Evolutionary conservation across 2,329 filamentous ascomycete genomes (phyloP).

Genomic region (Chaetoscypha palmicola): DNA sequence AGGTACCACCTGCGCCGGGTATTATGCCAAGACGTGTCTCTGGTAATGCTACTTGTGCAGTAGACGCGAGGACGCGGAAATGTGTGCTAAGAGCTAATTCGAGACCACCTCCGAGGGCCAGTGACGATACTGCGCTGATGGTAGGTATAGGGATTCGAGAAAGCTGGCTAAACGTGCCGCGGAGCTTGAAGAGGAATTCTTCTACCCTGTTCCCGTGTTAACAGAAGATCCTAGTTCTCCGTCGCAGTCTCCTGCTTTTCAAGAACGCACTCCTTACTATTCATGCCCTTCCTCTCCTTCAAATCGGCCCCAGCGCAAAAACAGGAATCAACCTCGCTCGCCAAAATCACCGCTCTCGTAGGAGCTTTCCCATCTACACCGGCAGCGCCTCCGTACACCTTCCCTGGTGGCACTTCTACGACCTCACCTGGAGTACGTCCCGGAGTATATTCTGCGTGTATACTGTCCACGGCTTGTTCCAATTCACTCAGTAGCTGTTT

Average conservation of each 20-base stretch:
- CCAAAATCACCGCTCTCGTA: slow-evolving; percentile 76
- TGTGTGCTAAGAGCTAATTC: slow-evolving; percentile 87
- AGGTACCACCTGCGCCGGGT: slow-evolving; percentile 88
- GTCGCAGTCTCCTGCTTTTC: too few relatives aligned
- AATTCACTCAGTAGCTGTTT: slow-evolving; percentile 66
- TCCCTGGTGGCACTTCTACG: slow-evolving; percentile 40
- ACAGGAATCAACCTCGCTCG: slow-evolving; percentile 74
- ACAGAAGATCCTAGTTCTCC: background rate
- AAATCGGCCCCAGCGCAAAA: slow-evolving; percentile 95
- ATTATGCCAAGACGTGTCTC: slow-evolving; percentile 93
- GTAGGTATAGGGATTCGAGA: slow-evolving; percentile 77
- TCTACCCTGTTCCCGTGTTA: slow-evolving; percentile 51
- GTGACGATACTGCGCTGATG: slow-evolving; percentile 77
- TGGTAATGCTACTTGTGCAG: slow-evolving; percentile 72
- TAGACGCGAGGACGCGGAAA: slow-evolving; percentile 79
- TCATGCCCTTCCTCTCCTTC: slow-evolving; percentile 77
- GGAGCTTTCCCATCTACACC: slow-evolving; percentile 42
- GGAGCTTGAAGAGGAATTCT: slow-evolving; percentile 70
- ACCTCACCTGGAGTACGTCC: slow-evolving; percentile 33
- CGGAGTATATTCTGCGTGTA: slow-evolving; percentile 52
- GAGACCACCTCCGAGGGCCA: slow-evolving; percentile 86
- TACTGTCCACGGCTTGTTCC: slow-evolving; percentile 61
- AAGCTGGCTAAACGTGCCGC: slow-evolving; percentile 67
- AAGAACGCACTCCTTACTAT: slow-evolving; percentile 63
- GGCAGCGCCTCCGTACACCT: slow-evolving; percentile 39